These are phyloP conservation scores for Penicillium canescens DNA, from an alignment of 495 filamentous ascomycete species.

Conservation along the genomic window DNA sequence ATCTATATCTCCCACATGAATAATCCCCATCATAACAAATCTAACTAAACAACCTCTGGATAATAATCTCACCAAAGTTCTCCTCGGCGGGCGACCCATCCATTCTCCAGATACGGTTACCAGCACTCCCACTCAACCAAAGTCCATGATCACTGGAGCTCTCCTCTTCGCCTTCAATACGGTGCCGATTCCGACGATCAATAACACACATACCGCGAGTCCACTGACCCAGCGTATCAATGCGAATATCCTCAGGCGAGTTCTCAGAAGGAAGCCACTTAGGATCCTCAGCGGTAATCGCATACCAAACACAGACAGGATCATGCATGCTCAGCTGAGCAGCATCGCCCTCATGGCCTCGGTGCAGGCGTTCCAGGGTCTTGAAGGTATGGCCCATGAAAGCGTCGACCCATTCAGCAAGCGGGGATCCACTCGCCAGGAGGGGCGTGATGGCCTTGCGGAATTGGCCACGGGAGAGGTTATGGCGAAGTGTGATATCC, in stretches of 20 bases:
- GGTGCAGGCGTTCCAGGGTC: constrained; percentile 65
- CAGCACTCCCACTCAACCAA: constrained; percentile 69
- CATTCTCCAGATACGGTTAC: constrained; percentile 77
- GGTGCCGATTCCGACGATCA: constrained; percentile 67
- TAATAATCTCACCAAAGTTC: constrained; percentile 42
- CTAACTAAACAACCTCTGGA: constrained; percentile 44
- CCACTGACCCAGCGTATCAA: constrained; percentile 92
- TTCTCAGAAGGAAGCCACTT: constrained; percentile 43
- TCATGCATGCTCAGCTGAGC: constrained; percentile 79
- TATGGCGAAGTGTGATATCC: constrained; percentile 81
- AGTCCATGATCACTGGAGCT: constrained; percentile 63
- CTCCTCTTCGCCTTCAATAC: constrained; percentile 58
- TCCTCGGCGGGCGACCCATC: constrained; percentile 44
- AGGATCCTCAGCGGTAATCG: constrained; percentile 54
- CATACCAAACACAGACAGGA: constrained; percentile 86
- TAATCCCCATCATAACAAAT: not conserved
- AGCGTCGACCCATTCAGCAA: constrained; percentile 77
- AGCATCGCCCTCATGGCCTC: constrained; percentile 50
- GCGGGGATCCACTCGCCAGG: constrained; percentile 60
- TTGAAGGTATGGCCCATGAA: constrained; percentile 77
- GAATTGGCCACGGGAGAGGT: constrained; percentile 62
- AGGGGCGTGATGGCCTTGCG: constrained; percentile 51
- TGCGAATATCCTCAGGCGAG: constrained; percentile 68
- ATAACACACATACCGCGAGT: constrained; percentile 87
- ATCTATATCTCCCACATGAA: not conserved